Percentiles rank a stretch among this genome's conserved stretches.
Conservation (phyloP, 2,329 filamentous ascomycete species). For the Colletotrichum lini region DNA sequence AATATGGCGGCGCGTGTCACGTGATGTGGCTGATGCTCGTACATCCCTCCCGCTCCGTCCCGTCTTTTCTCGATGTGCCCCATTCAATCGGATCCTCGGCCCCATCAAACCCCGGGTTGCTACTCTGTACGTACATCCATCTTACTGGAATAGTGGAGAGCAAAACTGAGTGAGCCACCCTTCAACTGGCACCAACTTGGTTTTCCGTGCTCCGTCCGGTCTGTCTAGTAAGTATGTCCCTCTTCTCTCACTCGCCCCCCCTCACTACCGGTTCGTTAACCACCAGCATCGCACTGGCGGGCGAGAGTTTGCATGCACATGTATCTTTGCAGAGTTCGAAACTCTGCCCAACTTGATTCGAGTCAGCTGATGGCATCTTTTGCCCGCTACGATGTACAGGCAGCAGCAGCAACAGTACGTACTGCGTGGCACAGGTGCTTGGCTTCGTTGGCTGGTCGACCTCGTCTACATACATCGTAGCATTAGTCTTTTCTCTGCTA, state of each 20-base stretch:
- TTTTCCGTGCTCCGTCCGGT: background rate
- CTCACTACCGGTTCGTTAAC: background rate
- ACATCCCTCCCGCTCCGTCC: background rate
- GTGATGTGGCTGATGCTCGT: slow-evolving; percentile 31
- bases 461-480: background rate
- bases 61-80: background rate
- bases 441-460: background rate
- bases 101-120: background rate
- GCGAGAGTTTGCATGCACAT: slow-evolving; percentile 21
- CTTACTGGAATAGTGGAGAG: no score
- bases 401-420: background rate
- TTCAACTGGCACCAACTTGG: background rate
- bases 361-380: slow-evolving; percentile 31
- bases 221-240: background rate
- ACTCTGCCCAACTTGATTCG: slow-evolving; percentile 27
- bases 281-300: background rate
- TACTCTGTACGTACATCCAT: background rate
- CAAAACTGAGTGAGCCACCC: background rate
- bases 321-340: slow-evolving; percentile 21
- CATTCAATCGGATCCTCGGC: slow-evolving; percentile 11
- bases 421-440: background rate
- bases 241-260: background rate
- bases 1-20: slow-evolving; percentile 17
- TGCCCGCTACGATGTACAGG: slow-evolving; percentile 16
- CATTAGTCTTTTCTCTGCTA: background rate